phyloP scores from a whole-genome alignment of 805 yeast species.

The Middelhovenomyces tepae region DNA sequence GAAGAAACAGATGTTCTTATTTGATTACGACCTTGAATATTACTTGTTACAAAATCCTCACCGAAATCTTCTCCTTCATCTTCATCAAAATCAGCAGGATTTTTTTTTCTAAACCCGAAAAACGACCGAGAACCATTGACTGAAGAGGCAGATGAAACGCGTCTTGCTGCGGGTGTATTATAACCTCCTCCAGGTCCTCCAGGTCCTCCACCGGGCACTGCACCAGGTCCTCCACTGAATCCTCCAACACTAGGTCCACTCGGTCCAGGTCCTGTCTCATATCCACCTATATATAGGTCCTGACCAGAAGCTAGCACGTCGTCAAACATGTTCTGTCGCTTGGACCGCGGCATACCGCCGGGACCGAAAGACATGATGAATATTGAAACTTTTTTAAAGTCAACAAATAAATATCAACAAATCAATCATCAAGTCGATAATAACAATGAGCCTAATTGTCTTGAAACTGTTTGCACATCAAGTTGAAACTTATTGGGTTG shows the following conservation, averaged over 20 bases:
- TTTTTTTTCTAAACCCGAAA: neutral
- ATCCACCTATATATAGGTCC: neutral
- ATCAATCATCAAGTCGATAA: too few relatives aligned
- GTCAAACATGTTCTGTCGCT: slow-evolving; percentile 16
- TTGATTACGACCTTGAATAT: too few relatives aligned
- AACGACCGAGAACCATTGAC: neutral
- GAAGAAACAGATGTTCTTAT: too few relatives aligned
- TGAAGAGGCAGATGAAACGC: neutral
- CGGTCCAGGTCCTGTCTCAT: neutral
- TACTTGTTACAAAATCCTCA: too few relatives aligned
- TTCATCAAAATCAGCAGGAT: neutral
- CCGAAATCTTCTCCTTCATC: neutral
- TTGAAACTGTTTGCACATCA: too few relatives aligned
- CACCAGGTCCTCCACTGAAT: slow-evolving; percentile 1
- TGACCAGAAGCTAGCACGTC: slow-evolving; percentile 9
- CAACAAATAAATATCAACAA: too few relatives aligned
- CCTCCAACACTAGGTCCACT: slow-evolving; percentile 1
- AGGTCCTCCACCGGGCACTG: neutral
- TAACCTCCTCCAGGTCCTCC: neutral
- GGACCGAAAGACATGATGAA: too few relatives aligned
- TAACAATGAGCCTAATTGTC: too few relatives aligned
- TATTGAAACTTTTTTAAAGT: too few relatives aligned
- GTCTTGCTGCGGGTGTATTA: neutral
- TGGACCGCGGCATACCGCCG: slow-evolving; percentile 21
- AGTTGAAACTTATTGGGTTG: too few relatives aligned